These are phyloP conservation scores for Ophiognomonia clavigignenti-juglandacearum DNA, from an alignment of 2,329 filamentous ascomycete species.

Conservation along the genomic window DNA sequence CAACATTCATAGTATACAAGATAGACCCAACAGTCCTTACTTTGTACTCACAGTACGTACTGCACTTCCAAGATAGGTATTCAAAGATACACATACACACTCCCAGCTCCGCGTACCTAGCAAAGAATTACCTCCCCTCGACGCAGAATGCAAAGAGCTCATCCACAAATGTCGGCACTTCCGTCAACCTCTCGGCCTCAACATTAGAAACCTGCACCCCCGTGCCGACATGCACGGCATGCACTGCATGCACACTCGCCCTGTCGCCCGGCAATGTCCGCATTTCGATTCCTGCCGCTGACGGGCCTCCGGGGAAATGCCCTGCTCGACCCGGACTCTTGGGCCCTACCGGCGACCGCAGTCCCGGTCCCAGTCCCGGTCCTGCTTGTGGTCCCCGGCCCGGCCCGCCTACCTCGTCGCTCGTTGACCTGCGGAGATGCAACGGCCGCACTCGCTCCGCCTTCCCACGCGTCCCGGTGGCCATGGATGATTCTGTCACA, in stretches of 20 bases:
- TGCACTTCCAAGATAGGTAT: too few relatives aligned
- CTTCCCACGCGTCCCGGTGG: slow-evolving; percentile 19
- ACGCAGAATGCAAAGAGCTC: slow-evolving; percentile 32
- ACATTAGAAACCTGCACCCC: slow-evolving; percentile 26
- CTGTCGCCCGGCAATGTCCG: slow-evolving; percentile 18
- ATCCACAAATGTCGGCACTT: slow-evolving; percentile 38
- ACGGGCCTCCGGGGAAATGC: not conserved
- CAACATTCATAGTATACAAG: too few relatives aligned
- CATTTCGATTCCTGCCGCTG: slow-evolving; percentile 22
- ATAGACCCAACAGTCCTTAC: too few relatives aligned
- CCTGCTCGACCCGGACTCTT: slow-evolving; percentile 1
- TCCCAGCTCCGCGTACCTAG: too few relatives aligned
- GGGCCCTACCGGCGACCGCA: not conserved
- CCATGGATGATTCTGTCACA: slow-evolving; percentile 15
- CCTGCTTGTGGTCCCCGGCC: not conserved
- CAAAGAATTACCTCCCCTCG: slow-evolving; percentile 13
- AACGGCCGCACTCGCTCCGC: slow-evolving; percentile 7
- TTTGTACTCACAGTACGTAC: too few relatives aligned
- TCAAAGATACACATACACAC: too few relatives aligned
- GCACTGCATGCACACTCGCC: slow-evolving; percentile 18
- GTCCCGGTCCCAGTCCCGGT: not conserved
- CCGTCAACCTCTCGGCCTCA: slow-evolving; percentile 30
- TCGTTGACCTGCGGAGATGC: slow-evolving; percentile 8
- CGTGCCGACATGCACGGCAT: slow-evolving; percentile 20
- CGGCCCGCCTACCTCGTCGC: not conserved